Evolutionary conservation across 2,329 filamentous ascomycete species (phyloP).

Genomic region (Thelonectria olida): DNA sequence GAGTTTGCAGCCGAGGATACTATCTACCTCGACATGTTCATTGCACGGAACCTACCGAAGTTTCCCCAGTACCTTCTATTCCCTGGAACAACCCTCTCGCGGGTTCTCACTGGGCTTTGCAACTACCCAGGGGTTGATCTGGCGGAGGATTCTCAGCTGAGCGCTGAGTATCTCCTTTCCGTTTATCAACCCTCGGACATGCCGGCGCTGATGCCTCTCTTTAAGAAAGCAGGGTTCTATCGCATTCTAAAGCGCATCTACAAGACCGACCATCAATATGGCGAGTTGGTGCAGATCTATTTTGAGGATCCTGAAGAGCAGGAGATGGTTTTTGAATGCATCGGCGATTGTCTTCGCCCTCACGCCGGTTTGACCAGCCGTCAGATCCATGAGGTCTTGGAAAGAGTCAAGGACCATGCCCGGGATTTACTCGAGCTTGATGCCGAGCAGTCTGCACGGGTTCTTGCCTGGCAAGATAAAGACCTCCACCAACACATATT

Average conservation of each 20-base stretch:
- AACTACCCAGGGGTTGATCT: conserved; percentile 82
- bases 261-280: conserved; percentile 80
- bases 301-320: conserved; percentile 86
- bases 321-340: conserved; percentile 79
- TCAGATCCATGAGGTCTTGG: conserved; percentile 76
- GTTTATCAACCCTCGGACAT: conserved; percentile 91
- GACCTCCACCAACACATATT: conserved; percentile 75
- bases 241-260: conserved; percentile 92
- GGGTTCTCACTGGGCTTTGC: conserved; percentile 84
- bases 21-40: conserved; percentile 98
- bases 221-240: conserved; percentile 84
- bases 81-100: conserved; percentile 84
- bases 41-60: conserved; percentile 93
- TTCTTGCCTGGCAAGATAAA: conserved; percentile 68
- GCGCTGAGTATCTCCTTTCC: conserved; percentile 92
- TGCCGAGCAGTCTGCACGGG: conserved; percentile 70
- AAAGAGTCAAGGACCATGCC: conserved; percentile 72
- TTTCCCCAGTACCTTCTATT: conserved; percentile 96
- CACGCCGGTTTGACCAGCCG: conserved; percentile 71
- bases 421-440: conserved; percentile 73
- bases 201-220: conserved; percentile 76
- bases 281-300: conserved; percentile 80
- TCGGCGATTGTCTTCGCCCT: conserved; percentile 77
- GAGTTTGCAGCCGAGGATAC: conserved; percentile 84
- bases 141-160: conserved; percentile 94